A percentile compares a stretch with the other conserved stretches of the same genome.
phyloP scores from a whole-genome alignment of 768 basidiomycete species.

The Lactifluus volemus region DNA sequence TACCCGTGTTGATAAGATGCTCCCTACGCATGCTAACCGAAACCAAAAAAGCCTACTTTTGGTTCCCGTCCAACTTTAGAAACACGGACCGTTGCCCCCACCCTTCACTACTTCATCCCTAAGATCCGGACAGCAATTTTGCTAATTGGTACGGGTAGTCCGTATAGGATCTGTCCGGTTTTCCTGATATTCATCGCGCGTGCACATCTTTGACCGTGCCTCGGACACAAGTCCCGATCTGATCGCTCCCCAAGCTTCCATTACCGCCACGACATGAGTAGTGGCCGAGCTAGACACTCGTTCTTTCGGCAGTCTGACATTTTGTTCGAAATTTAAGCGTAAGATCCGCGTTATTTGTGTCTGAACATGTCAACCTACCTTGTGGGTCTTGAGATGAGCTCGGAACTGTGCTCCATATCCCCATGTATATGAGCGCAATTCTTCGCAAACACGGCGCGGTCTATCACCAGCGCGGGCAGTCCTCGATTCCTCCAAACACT shows the following conservation, averaged over 20 bases:
- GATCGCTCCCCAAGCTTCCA: constrained; percentile 72
- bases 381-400: constrained; percentile 55
- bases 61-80: constrained; percentile 72
- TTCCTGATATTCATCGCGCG: not conserved
- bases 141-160: constrained; percentile 27
- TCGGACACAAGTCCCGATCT: constrained; percentile 60
- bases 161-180: constrained; percentile 44
- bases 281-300: constrained; percentile 43
- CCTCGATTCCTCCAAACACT: constrained; percentile 33
- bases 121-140: constrained; percentile 60
- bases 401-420: constrained; percentile 68
- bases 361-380: constrained; percentile 33
- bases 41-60: constrained; percentile 43
- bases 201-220: constrained; percentile 59
- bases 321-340: not conserved
- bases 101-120: constrained; percentile 44
- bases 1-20: not conserved
- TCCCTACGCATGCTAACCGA: not conserved
- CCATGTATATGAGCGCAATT: constrained; percentile 50
- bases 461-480: no score
- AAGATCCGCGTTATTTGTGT: not conserved
- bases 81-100: constrained; percentile 69
- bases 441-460: no score
- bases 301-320: constrained; percentile 62
- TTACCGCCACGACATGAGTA: constrained; percentile 56